A percentile compares a stretch with the other conserved stretches of the same genome.
Evolutionary conservation across 306 rosid genomes (phyloP).

Genomic region (Dryas alaskensis): DNA sequence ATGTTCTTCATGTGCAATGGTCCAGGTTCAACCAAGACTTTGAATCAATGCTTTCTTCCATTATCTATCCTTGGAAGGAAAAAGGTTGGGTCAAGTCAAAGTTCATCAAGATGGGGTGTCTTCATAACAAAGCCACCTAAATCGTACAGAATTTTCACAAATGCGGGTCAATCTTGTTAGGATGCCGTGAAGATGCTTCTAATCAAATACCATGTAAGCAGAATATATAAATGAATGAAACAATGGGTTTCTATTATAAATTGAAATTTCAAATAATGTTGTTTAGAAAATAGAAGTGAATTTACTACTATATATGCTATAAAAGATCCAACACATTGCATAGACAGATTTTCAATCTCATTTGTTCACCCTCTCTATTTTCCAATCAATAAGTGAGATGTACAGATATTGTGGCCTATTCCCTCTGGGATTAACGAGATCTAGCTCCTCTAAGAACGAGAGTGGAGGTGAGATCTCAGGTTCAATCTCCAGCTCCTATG

Average conservation of each 20-base stretch:
- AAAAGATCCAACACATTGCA: neutral
- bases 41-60: neutral
- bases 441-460: no score
- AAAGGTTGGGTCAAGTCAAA: neutral
- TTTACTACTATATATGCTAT: no score
- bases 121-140: neutral
- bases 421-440: no score
- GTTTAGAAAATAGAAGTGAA: no score
- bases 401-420: no score
- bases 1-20: neutral
- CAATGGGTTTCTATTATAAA: neutral
- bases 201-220: neutral
- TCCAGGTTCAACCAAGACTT: constrained; percentile 2
- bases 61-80: neutral
- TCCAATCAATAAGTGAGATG: no score
- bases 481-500: no score
- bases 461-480: no score
- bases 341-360: neutral
- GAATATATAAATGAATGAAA: no score
- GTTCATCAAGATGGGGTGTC: constrained; percentile 1
- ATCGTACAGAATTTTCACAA: neutral
- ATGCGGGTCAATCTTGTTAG: neutral
- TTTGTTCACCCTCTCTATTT: no score
- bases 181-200: constrained; percentile 4
- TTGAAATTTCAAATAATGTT: neutral